phyloP scores from a whole-genome alignment of 2,329 filamentous ascomycete genomes.

The Phialophora macrospora region DNA sequence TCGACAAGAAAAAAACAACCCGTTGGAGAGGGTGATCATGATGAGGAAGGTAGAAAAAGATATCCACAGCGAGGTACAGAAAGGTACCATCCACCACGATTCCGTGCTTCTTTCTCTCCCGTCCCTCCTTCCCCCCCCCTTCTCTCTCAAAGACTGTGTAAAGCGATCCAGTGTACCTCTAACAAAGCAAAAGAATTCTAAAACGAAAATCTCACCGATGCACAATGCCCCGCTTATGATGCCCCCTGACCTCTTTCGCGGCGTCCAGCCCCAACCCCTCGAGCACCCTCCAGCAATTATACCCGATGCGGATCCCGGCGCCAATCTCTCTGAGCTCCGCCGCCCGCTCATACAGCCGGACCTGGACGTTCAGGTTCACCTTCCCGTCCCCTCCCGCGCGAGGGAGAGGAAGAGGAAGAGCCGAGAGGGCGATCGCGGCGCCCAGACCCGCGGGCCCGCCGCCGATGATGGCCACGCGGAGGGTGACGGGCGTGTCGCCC shows the following conservation, averaged over 20 bases:
- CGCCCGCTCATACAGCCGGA: slow-evolving; percentile 55
- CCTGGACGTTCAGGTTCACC: slow-evolving; percentile 46
- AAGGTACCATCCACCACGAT: too few relatives aligned
- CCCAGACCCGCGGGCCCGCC: slow-evolving; percentile 49
- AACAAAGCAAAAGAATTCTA: too few relatives aligned
- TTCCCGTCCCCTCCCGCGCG: not conserved
- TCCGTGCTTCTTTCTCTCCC: too few relatives aligned
- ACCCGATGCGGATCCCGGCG: slow-evolving; percentile 54
- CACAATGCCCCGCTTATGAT: slow-evolving; percentile 43
- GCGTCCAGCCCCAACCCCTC: slow-evolving; percentile 50
- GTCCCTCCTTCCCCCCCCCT: too few relatives aligned
- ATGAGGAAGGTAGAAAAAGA: too few relatives aligned
- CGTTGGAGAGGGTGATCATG: too few relatives aligned
- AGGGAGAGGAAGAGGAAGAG: slow-evolving; percentile 35
- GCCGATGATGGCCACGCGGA: slow-evolving; percentile 48
- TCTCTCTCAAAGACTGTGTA: too few relatives aligned
- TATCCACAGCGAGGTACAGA: too few relatives aligned
- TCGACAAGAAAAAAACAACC: too few relatives aligned
- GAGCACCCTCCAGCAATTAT: slow-evolving; percentile 56
- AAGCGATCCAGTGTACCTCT: too few relatives aligned
- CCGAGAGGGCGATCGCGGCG: slow-evolving; percentile 53
- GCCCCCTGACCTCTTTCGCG: slow-evolving; percentile 47
- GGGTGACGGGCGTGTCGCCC: not conserved
- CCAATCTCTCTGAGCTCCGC: slow-evolving; percentile 54
- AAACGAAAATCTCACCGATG: slow-evolving; percentile 37